Percentiles rank a stretch among this genome's conserved stretches.
phyloP scores from a whole-genome alignment of 1,284 basidiomycete species.

The Termitomyces sp. region DNA sequence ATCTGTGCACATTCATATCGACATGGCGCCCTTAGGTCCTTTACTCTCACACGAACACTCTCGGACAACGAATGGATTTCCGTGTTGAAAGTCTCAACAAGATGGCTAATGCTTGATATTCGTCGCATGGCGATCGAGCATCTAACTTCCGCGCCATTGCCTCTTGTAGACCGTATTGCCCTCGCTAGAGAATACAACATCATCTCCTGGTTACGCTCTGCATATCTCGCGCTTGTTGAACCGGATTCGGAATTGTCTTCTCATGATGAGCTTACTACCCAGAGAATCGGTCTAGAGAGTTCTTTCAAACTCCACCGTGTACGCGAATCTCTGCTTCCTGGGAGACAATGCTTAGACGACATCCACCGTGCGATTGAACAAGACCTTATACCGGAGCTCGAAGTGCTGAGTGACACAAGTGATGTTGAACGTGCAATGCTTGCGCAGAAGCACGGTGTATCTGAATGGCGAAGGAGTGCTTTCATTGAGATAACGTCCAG shows the following conservation, averaged over 20 bases:
- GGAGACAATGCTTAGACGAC: too few species aligned
- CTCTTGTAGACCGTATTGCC: constrained; percentile 1
- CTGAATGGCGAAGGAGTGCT: constrained; percentile 8
- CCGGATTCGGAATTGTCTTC: not conserved
- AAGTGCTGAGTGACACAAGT: not conserved
- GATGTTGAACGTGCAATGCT: not conserved
- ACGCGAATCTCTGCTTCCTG: not conserved
- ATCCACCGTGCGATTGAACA: not conserved
- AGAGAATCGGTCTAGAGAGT: constrained; percentile 7
- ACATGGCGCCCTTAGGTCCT: not conserved
- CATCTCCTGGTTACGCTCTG: constrained; percentile 7
- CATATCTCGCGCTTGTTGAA: constrained; percentile 5
- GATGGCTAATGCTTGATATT: constrained; percentile 13
- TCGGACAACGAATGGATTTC: constrained; percentile 11
- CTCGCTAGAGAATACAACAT: constrained; percentile 8
- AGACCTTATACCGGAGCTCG: not conserved
- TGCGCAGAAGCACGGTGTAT: constrained; percentile 2
- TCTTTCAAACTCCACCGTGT: constrained; percentile 9
- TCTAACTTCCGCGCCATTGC: constrained; percentile 2
- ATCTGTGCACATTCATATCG: not conserved
- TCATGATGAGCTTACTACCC: not conserved
- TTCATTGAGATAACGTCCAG: constrained; percentile 5
- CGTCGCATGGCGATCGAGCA: constrained; percentile 11
- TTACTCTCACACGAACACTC: not conserved
- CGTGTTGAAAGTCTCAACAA: constrained; percentile 11